Percentiles rank a stretch among this genome's conserved stretches.
These are phyloP conservation scores for Citrus sinensis DNA, from an alignment of 345 rosid genomes.

Conservation along the genomic window DVS_A1.0 CM039166.1:12184501-12185000, in stretches of 20 bases:
- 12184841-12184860: too few species aligned
- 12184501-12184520: slow-evolving; percentile 23
- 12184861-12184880: too few species aligned
- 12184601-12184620: slow-evolving; percentile 43
- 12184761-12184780: background rate
- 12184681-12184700: slow-evolving; percentile 83
- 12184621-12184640: slow-evolving; percentile 46
- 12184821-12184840: too few species aligned
- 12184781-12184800: too few species aligned
- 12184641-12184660: slow-evolving; percentile 73
- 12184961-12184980: background rate
- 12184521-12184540: slow-evolving; percentile 28
- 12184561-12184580: slow-evolving; percentile 33
- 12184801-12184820: too few species aligned
- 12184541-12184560: slow-evolving; percentile 29
- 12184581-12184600: slow-evolving; percentile 34
- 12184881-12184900: too few species aligned
- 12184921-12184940: background rate
- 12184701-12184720: slow-evolving; percentile 73
- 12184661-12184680: slow-evolving; percentile 66
- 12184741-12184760: slow-evolving; percentile 44
- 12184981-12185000: background rate
- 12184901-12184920: background rate
- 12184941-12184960: background rate
- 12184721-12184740: slow-evolving; percentile 80